These are phyloP conservation scores for Hypoxylon sp. DNA, from an alignment of 2,329 filamentous ascomycete species.

Conservation along the genomic window DNA sequence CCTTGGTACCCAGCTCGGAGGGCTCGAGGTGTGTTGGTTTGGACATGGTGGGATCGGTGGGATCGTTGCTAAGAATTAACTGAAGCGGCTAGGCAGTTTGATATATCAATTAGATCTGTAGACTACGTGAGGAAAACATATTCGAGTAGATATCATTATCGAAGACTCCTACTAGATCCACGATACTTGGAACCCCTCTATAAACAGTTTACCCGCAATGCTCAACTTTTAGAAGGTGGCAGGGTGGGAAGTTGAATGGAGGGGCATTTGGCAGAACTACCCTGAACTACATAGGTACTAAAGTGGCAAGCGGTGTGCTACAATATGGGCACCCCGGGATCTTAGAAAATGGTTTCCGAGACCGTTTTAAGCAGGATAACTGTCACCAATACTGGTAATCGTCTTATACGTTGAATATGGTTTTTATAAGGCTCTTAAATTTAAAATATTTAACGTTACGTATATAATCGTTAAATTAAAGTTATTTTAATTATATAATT, in stretches of 20 bases:
- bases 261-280: slow-evolving; percentile 32
- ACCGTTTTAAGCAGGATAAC: too few species aligned
- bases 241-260: slow-evolving; percentile 21
- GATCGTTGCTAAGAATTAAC: too few species aligned
- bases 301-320: slow-evolving; percentile 21
- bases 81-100: not conserved
- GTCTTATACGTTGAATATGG: too few species aligned
- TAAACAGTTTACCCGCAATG: not conserved
- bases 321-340: too few species aligned
- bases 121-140: slow-evolving; percentile 2
- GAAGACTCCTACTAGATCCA: not conserved
- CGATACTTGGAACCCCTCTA: not conserved
- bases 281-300: not conserved
- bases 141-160: not conserved
- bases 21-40: slow-evolving; percentile 79
- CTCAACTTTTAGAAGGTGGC: slow-evolving; percentile 15
- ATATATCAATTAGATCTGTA: not conserved
- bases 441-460: too few species aligned
- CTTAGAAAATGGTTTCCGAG: too few species aligned
- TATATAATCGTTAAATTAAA: too few species aligned
- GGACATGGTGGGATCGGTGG: slow-evolving; percentile 37
- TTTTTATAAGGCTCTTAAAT: too few species aligned
- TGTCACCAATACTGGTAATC: too few species aligned
- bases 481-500: too few species aligned
- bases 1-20: slow-evolving; percentile 86